These are phyloP conservation scores for Fusarium odoratissimum DNA, from an alignment of 2,329 filamentous ascomycete species.

Conservation along the genomic window DNA sequence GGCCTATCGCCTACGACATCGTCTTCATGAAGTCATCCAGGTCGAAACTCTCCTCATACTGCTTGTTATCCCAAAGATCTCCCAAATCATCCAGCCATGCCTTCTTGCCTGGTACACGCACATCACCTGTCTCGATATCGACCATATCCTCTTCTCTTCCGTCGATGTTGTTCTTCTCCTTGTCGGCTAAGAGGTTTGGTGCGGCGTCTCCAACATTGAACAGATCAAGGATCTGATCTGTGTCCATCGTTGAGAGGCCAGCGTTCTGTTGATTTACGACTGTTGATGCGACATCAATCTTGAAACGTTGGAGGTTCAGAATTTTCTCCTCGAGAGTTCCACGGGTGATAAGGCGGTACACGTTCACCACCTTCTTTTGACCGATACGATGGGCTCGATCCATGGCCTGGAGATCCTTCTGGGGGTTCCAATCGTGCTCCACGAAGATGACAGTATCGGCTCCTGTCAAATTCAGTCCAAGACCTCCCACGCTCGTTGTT, in stretches of 20 bases:
- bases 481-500: conserved; percentile 93
- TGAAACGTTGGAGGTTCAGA: conserved; percentile 96
- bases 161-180: conserved; percentile 67
- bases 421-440: conserved; percentile 99
- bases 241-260: conserved; percentile 94
- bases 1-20: conserved; percentile 71
- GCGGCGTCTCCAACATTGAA: conserved; percentile 90
- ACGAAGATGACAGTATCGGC: conserved; percentile 99
- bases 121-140: conserved; percentile 90
- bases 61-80: conserved; percentile 95
- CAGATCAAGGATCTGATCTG: conserved; percentile 95
- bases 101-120: conserved; percentile 97
- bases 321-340: conserved; percentile 99
- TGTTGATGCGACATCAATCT: conserved; percentile 97
- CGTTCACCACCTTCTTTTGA: conserved; percentile 99
- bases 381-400: conserved; percentile 97
- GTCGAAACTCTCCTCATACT: conserved; percentile 98
- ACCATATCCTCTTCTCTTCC: conserved; percentile 87
- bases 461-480: conserved; percentile 94
- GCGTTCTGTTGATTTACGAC: conserved; percentile 99
- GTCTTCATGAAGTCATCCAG: conserved; percentile 94
- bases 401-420: conserved; percentile 99
- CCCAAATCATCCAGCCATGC: conserved; percentile 93
- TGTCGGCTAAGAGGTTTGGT: conserved; percentile 72
- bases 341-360: conserved; percentile 95